A percentile compares a stretch with the other conserved stretches of the same genome.
phyloP scores from a whole-genome alignment of 2,329 filamentous ascomycete genomes.

The Epichloe gansuensis region DNA sequence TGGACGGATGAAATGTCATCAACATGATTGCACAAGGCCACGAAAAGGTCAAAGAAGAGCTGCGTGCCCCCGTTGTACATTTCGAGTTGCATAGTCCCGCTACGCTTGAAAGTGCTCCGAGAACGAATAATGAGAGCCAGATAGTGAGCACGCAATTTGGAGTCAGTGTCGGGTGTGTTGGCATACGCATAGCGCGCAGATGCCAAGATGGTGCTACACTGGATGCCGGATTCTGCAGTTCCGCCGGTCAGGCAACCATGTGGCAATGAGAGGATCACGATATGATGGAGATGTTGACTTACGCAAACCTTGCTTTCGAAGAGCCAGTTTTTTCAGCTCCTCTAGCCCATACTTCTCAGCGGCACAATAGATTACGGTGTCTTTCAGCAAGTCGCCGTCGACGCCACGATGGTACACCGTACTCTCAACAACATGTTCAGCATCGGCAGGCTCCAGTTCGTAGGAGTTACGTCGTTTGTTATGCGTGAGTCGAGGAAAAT shows the following conservation, averaged over 20 bases:
- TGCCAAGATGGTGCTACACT: slow-evolving; percentile 71
- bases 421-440: slow-evolving; percentile 40
- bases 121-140: slow-evolving; percentile 84
- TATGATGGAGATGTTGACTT: slow-evolving; percentile 20
- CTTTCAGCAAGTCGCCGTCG: slow-evolving; percentile 62
- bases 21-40: slow-evolving; percentile 84
- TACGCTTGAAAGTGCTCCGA: slow-evolving; percentile 79
- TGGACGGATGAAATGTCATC: slow-evolving; percentile 49
- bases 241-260: slow-evolving; percentile 3
- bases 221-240: slow-evolving; percentile 54
- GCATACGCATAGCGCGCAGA: slow-evolving; percentile 84
- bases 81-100: slow-evolving; percentile 89
- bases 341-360: slow-evolving; percentile 74
- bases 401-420: slow-evolving; percentile 56
- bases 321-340: slow-evolving; percentile 69
- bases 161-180: slow-evolving; percentile 79
- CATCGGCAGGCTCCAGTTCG: slow-evolving; percentile 56
- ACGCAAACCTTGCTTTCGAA: slow-evolving; percentile 82
- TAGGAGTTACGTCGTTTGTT: slow-evolving; percentile 71
- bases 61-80: slow-evolving; percentile 76
- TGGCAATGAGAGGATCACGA: neutral
- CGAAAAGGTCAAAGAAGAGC: slow-evolving; percentile 87
- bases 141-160: slow-evolving; percentile 82
- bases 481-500: slow-evolving; percentile 70
- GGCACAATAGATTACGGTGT: slow-evolving; percentile 83